Evolutionary conservation across 106 monocot species (phyloP), one percentile per base, ranked within the genome.

Genomic region (Platanthera guangdongensis): DNA sequence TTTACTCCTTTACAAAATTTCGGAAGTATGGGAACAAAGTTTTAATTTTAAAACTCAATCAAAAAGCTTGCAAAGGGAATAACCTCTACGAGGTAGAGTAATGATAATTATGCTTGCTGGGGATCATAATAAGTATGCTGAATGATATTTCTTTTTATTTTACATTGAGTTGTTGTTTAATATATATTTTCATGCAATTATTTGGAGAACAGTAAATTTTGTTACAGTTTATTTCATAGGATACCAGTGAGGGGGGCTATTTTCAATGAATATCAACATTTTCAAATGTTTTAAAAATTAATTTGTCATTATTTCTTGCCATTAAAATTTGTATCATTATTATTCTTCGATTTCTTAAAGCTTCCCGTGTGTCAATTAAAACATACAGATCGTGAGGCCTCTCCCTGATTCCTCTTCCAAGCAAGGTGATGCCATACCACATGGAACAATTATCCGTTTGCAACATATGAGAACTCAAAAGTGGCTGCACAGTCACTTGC

Each of bases 401-500:
- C 49, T 50, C 10, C 84, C 30, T 8, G 92, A 92, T 80, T 79
- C 88, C 16, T 85, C 86, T 73, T 80, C 76, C 59, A 92, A 86
- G 74, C 92, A 92, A 83, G 92, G 92, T 75, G 92, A 92, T 87
- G 80, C 48, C 11, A 92, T 92, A n/a, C 73, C 75, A 76, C 83
- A 75, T 81, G 89, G 92, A 57, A 85, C 77, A 19, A 75, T 92
- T 49, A 78, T 92, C 48, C 75, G 84, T 52, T 64, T 92, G 49
- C 92, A 92, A 71, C 92, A 92, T 71, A 88, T 89, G 88, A 92
- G 62, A 52, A 92, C 92, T 62, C 73, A 83, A 51, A 92, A 73
- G 71, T 92, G 92, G 92, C 75, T 92, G 30, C 92, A 92, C 51
- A 92, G 92, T 50, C 92, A 92, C 68, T 73, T 92, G 75, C 85